Conservation (phyloP, 208 protist genomes). For the Trypanosoma grayi region DNA sequence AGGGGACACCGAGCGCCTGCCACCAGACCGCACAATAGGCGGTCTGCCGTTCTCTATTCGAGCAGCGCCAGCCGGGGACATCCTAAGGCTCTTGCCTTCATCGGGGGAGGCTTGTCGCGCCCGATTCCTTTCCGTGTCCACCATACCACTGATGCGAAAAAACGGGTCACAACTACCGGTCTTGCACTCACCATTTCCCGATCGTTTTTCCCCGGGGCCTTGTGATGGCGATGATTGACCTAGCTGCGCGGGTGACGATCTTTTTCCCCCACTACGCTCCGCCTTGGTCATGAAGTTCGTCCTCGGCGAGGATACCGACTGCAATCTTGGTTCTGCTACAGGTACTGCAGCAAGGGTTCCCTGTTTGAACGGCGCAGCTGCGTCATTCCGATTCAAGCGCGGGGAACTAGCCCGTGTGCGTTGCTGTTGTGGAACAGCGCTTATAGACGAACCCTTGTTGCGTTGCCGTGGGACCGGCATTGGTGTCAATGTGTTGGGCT, state of each 20-base stretch:
- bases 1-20: conserved; percentile 17
- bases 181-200: neutral
- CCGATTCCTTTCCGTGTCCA: neutral
- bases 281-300: too few species aligned
- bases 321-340: too few species aligned
- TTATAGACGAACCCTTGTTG: neutral
- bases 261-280: too few species aligned
- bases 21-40: neutral
- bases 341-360: too few species aligned
- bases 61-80: neutral
- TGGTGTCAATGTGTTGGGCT: conserved; percentile 1
- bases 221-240: too few species aligned
- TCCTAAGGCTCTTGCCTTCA: neutral
- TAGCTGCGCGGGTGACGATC: too few species aligned
- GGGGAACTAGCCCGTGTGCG: neutral
- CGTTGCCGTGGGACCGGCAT: neutral
- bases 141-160: neutral
- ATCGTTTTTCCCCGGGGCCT: too few species aligned
- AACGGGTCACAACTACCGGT: neutral
- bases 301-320: too few species aligned
- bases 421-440: neutral
- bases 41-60: neutral
- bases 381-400: neutral
- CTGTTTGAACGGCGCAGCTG: neutral
- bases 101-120: neutral